Evolutionary conservation across 805 yeast genomes (phyloP).

Genomic region (Candida peoriensis): DNA sequence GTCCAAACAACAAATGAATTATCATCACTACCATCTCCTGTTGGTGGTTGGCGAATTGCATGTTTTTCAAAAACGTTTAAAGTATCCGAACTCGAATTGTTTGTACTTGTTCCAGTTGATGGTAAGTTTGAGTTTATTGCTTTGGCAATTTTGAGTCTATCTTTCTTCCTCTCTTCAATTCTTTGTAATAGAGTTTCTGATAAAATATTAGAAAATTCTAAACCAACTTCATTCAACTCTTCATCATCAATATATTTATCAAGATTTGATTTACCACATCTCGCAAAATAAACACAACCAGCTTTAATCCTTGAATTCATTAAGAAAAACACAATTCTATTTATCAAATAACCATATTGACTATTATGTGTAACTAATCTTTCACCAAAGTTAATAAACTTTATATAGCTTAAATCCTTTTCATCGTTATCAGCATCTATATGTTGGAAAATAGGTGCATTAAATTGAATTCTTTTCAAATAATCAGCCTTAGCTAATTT

Average conservation of each 20-base stretch:
- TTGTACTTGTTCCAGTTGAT: constrained; percentile 1
- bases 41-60: constrained; percentile 31
- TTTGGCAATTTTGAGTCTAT: constrained; percentile 2
- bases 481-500: constrained; percentile 75
- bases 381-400: constrained; percentile 88
- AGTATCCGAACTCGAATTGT: constrained; percentile 15
- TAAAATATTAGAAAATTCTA: constrained; percentile 58
- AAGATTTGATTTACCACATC: constrained; percentile 52
- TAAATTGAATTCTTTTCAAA: constrained; percentile 59
- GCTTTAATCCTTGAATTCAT: constrained; percentile 85
- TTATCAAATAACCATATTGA: constrained; percentile 81
- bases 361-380: constrained; percentile 73
- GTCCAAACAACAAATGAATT: constrained; percentile 88
- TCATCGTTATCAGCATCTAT: constrained; percentile 45
- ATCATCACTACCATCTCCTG: constrained; percentile 52
- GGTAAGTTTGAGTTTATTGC: constrained; percentile 4
- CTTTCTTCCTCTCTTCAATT: constrained; percentile 28
- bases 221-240: constrained; percentile 71
- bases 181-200: constrained; percentile 45
- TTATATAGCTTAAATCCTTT: constrained; percentile 63
- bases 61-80: constrained; percentile 16
- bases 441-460: constrained; percentile 68
- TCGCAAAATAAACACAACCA: constrained; percentile 90
- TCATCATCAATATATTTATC: constrained; percentile 72
- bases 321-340: constrained; percentile 85